Evolutionary conservation across 23 red algal genomes (phyloP), one percentile per base, ranked within the genome.

Genomic region (Agarophyton chilense): DNA sequence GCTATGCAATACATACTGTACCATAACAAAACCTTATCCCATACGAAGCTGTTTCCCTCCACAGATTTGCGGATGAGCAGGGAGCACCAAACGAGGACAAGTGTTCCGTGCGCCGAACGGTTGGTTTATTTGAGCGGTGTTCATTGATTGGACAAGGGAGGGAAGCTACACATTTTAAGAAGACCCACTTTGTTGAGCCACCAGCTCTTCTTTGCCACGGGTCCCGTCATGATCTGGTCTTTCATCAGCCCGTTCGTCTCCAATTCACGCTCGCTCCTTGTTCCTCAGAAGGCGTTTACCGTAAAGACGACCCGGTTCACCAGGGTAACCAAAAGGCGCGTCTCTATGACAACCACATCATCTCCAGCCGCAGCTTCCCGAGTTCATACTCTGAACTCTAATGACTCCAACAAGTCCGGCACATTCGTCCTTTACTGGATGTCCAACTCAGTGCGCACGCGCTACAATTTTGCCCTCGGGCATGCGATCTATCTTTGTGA

Each of bases 381-480:
- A 17, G 63, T 91, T 57, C 51, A 45, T 10, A 52, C 46, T 4
- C 58, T 91, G 10, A 91, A 91, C 33, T 21, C 50, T 5, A 56
- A 52, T 13, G 56, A 6, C 43, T 36, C 41, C 21, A 79, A 44
- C 25, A 58, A 64, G 62, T 49, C 65, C 43, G 58, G 92, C 52
- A 31, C 54, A 5, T 93, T 77, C 60, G 88, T 98, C 2, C 64
- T 95, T 28, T 98, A 98, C 63, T 98, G 96, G 96, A 92, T 98
- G 86, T 60, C 94, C 76, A 90, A 90, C 38, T 87, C 92, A 14
- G 47, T 93, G 14, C 92, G 96, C 19, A 41, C 86, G 18, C 60
- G 52, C 26, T 63, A 90, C 72, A 95, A 95, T 34, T 90, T 74
- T 50, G 92, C 96, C 0, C 68, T 98, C 14, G 91, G 88, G 44